Evolutionary conservation across 225 moss, liverwort and hornwort species (phyloP).

Genomic region (Pseudoscleropodium purum): DNA sequence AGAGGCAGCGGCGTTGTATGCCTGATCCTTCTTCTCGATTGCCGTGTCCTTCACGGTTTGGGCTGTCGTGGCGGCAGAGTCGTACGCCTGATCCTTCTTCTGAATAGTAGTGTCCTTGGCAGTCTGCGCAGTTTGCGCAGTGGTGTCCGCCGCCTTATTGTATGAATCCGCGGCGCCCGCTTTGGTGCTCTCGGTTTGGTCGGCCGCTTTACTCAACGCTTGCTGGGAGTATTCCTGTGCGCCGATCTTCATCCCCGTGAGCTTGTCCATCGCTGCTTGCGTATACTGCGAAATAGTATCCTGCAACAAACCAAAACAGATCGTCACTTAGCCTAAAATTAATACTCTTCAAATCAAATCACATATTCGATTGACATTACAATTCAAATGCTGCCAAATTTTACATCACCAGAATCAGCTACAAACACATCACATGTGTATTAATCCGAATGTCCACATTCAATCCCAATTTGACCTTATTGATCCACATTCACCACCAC

Average conservation of each 20-base stretch:
- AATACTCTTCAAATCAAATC: too few species aligned
- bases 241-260: constrained; percentile 3
- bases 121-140: constrained; percentile 1
- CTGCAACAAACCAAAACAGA: not conserved
- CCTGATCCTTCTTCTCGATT: constrained; percentile 1
- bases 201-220: not conserved
- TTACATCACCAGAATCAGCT: too few species aligned
- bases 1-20: not conserved
- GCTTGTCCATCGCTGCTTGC: constrained; percentile 19
- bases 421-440: too few species aligned
- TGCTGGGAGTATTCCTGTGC: constrained; percentile 3
- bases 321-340: not conserved
- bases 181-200: not conserved
- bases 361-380: not conserved
- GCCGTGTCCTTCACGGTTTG: constrained; percentile 5
- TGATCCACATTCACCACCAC: not conserved
- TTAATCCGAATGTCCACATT: not conserved
- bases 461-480: rapidly evolving
- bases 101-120: constrained; percentile 1
- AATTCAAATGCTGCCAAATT: not conserved
- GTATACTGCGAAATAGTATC: constrained; percentile 24
- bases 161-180: not conserved
- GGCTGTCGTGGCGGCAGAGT: not conserved
- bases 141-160: constrained; percentile 1
- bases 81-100: constrained; percentile 8